Evolutionary conservation across 2,329 filamentous ascomycete genomes (phyloP), one percentile per base, ranked within the genome.

Genomic region (Tolypocladium guangdongense): DNA sequence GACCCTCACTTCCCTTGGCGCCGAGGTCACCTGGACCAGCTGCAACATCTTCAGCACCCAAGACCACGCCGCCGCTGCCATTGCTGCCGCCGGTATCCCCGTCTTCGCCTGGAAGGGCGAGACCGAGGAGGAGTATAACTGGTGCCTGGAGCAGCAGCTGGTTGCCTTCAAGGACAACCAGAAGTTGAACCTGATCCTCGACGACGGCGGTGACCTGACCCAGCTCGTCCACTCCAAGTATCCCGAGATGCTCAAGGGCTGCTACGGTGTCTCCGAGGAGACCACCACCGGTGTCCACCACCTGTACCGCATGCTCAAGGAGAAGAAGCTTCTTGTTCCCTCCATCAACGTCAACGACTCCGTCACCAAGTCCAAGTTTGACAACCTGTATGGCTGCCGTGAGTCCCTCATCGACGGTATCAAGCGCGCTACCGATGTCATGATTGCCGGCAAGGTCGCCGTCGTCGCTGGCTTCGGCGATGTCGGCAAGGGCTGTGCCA

Each of bases 11-110:
- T 80, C 86, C 64, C 90, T 99, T 67, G 93, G 93, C 78, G 93
- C 93, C 67, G 93, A 97, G 83, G 88, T 97, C 66, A 99, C 93
- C 71, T 97, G 93, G 93, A 88, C 92, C 58, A 93, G 88, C 66
- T 99, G 93, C 87, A 97, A 99, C 84, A 97, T 99, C 77, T 99
- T 96, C 87, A 93, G 88, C 73, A 97, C 92, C 66, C 92, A 96
- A 77, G 93, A 97, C 78, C 92, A 97, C 78, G 93, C 93, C 66
- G 93, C 93, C 53, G 91, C 93, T 62, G 93, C 93, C 73, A 96
- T 99, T 77, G 93, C 93, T 64, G 93, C 92, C 54, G 80, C 84
- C 52, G 93, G 92, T 73, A 87, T 95, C 61, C 91, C 92, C 66
- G 92, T 99, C 66, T 82, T 83, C 61, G 81, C 82, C 72, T 84